phyloP scores from a whole-genome alignment of 768 basidiomycete genomes.

The Termitomyces sp. region DNA sequence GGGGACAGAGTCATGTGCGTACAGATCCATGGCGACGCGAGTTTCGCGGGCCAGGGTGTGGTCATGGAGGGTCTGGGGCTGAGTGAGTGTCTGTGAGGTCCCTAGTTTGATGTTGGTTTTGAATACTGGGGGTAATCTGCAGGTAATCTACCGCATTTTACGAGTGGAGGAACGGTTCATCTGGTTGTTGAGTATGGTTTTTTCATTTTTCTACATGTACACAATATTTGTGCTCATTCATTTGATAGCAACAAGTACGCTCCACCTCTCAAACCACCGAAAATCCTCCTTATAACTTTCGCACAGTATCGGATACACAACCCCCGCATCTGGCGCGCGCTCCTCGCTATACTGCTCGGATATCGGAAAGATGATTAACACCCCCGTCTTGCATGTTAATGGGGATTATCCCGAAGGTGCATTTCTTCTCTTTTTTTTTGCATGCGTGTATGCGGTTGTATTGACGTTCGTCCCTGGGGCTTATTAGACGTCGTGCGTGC shows the following conservation, averaged over 20 bases:
- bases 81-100: slow-evolving; percentile 39
- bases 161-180: slow-evolving; percentile 86
- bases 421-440: slow-evolving; percentile 1
- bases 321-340: slow-evolving; percentile 76
- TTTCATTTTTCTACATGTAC: not conserved
- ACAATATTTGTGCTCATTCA: not conserved
- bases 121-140: too few species aligned
- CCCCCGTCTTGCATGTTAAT: slow-evolving; percentile 87
- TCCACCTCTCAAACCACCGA: not conserved
- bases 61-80: slow-evolving; percentile 85
- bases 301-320: slow-evolving; percentile 84
- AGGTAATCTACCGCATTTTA: slow-evolving; percentile 79
- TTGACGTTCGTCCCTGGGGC: not conserved
- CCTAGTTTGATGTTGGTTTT: not conserved
- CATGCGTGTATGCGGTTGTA: not conserved
- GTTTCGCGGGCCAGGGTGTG: slow-evolving; percentile 86
- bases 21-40: slow-evolving; percentile 88
- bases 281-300: not conserved
- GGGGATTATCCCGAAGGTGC: slow-evolving; percentile 84
- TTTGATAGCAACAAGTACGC: slow-evolving; percentile 51
- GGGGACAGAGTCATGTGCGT: slow-evolving; percentile 82
- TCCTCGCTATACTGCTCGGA: slow-evolving; percentile 88
- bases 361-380: slow-evolving; percentile 84
- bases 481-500: slow-evolving; percentile 72
- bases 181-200: slow-evolving; percentile 79